A percentile compares a stretch with the other conserved stretches of the same genome.
Conservation (phyloP, 768 basidiomycete genomes). For the Leccinum boreale region DNA sequence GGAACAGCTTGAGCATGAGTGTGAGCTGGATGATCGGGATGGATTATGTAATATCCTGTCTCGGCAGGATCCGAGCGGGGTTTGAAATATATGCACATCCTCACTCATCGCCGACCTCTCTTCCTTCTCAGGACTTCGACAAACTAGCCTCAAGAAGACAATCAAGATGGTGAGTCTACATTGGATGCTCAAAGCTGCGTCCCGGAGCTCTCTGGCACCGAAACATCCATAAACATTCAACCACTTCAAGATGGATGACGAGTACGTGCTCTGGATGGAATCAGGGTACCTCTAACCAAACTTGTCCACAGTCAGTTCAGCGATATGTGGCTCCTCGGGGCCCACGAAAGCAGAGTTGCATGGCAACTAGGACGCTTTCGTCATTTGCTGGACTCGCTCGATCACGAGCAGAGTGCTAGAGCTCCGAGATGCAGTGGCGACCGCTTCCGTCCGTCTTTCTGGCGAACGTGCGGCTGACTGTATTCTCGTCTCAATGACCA, state of each 20-base stretch:
- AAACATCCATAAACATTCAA: slow-evolving; percentile 33
- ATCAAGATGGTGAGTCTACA: slow-evolving; percentile 50
- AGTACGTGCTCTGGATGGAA: slow-evolving; percentile 41
- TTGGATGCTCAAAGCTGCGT: slow-evolving; percentile 16
- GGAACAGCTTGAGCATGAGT: background rate
- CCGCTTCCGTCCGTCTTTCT: slow-evolving; percentile 23
- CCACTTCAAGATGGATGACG: slow-evolving; percentile 48
- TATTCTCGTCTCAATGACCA: slow-evolving; percentile 88
- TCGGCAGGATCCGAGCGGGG: slow-evolving; percentile 26
- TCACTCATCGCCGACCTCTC: background rate
- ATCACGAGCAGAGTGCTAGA: slow-evolving; percentile 41
- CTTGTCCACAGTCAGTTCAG: slow-evolving; percentile 23
- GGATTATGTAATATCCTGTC: slow-evolving; percentile 3
- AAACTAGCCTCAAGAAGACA: slow-evolving; percentile 38
- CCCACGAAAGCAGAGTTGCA: slow-evolving; percentile 37
- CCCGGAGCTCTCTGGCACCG: slow-evolving; percentile 39
- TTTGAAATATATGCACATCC: background rate
- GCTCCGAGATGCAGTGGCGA: slow-evolving; percentile 46
- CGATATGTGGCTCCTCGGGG: slow-evolving; percentile 8
- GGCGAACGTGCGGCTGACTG: slow-evolving; percentile 36
- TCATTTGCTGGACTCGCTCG: slow-evolving; percentile 40
- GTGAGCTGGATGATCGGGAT: background rate
- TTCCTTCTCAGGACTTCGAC: slow-evolving; percentile 19
- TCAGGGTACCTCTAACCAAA: slow-evolving; percentile 16
- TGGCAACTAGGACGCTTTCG: slow-evolving; percentile 37